Conservation (phyloP, 306 rosid genomes). For the Prinsepia uniflora region DNA sequence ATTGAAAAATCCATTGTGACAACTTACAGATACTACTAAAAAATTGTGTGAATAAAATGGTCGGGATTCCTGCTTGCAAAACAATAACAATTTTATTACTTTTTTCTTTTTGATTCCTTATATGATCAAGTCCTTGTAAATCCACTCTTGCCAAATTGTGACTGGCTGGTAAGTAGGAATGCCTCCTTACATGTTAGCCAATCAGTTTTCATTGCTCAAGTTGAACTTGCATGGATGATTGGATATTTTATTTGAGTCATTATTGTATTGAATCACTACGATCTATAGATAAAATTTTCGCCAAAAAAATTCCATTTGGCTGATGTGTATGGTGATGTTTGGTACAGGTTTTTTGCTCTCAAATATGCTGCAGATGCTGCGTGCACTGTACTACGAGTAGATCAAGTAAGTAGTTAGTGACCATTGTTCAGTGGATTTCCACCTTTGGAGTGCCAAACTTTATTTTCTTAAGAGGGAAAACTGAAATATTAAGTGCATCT, state of each 20-base stretch:
- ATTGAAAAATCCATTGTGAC: background rate
- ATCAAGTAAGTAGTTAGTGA: constrained; percentile 59
- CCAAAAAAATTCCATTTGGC: background rate
- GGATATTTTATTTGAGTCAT: background rate
- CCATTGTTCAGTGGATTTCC: background rate
- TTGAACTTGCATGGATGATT: background rate
- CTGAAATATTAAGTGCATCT: background rate
- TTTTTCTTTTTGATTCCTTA: background rate
- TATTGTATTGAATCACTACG: background rate
- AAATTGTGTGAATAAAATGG: background rate
- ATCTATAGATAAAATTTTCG: background rate
- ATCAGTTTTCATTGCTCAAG: background rate
- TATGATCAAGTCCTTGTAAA: background rate
- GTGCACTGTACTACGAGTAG: constrained; percentile 92
- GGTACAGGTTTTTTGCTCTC: constrained; percentile 72
- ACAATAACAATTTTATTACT: background rate
- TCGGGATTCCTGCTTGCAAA: background rate
- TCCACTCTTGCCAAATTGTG: too few species aligned
- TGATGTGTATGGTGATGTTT: constrained; percentile 19
- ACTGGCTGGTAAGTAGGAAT: background rate
- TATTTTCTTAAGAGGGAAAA: background rate
- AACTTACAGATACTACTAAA: background rate
- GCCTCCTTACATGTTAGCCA: background rate
- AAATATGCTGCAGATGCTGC: constrained; percentile 96
- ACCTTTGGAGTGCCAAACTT: background rate